Percentiles rank a stretch among this genome's conserved stretches.
These are phyloP conservation scores for Populus ilicifolia DNA, from an alignment of 345 rosid genomes.

Conservation along the genomic window DNA sequence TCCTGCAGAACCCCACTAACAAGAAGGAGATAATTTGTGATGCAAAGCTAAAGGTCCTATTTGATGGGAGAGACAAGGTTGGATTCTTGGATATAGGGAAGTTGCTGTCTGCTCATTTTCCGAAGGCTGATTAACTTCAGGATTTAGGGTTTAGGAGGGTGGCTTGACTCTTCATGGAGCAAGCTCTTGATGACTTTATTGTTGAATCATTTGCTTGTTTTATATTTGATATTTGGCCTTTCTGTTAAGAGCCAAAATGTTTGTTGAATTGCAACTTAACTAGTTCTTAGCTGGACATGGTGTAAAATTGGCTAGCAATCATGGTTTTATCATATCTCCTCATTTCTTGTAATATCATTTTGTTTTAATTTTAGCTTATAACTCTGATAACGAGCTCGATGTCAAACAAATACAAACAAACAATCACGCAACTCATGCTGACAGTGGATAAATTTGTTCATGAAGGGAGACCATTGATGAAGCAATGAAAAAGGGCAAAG, in stretches of 20 bases:
- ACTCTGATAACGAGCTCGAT: not conserved
- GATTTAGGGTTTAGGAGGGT: too few species aligned
- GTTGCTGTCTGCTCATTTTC: constrained; percentile 58
- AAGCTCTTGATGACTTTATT: not conserved
- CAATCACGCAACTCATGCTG: too few species aligned
- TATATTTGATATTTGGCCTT: constrained; percentile 3
- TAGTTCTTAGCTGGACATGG: not conserved
- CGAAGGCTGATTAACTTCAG: constrained; percentile 32
- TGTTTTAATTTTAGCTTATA: not conserved
- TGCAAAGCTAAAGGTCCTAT: constrained; percentile 65
- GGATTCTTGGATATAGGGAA: constrained; percentile 73
- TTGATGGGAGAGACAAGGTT: constrained; percentile 61
- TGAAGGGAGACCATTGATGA: too few species aligned
- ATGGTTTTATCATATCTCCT: not conserved
- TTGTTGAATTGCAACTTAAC: not conserved
- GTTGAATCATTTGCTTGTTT: not conserved
- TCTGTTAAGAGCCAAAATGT: not conserved
- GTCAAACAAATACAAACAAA: not conserved
- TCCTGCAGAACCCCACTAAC: constrained; percentile 61
- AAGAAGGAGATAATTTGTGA: constrained; percentile 74
- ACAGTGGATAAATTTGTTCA: too few species aligned
- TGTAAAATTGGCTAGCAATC: constrained; percentile 12
- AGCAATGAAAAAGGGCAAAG: too few species aligned
- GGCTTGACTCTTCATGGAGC: not conserved
- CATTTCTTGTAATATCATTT: not conserved